phyloP scores from a whole-genome alignment of 202 grass and related monocot genomes.

The Carex sylvatica region DNA sequence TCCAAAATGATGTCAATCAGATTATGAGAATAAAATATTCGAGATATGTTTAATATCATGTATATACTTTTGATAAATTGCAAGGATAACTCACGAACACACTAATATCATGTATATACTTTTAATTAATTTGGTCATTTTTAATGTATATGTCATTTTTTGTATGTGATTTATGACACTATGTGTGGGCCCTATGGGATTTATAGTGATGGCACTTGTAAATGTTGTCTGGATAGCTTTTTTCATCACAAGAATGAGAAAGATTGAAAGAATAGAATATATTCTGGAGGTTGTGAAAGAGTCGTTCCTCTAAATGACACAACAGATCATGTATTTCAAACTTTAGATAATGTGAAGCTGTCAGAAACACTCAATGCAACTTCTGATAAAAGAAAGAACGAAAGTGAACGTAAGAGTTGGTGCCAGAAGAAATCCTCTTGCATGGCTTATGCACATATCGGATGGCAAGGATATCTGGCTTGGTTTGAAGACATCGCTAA shows the following conservation, averaged over 20 bases:
- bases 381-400: background rate
- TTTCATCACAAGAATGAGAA: background rate
- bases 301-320: background rate
- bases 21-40: too few relatives aligned
- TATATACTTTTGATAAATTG: too few relatives aligned
- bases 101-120: too few relatives aligned
- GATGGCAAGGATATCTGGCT: constrained; percentile 17
- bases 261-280: constrained; percentile 13
- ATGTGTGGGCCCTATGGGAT: constrained; percentile 28
- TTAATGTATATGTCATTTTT: too few relatives aligned
- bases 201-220: constrained; percentile 2
- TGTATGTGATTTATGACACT: too few relatives aligned
- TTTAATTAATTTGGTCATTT: too few relatives aligned
- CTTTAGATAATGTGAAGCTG: constrained; percentile 16
- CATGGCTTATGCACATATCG: constrained; percentile 26
- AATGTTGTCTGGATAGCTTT: background rate
- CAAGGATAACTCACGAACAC: too few relatives aligned
- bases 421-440: constrained; percentile 31
- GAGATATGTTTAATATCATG: too few relatives aligned
- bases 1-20: too few relatives aligned
- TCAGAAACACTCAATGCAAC: constrained; percentile 31
- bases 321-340: background rate
- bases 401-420: background rate
- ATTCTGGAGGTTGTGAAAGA: constrained; percentile 26
- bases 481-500: constrained; percentile 33